Percentiles rank a stretch among this genome's conserved stretches.
These are phyloP conservation scores for Globisporangium perplexum DNA, from an alignment of 352 stramenopile species.

Conservation along the genomic window DNA sequence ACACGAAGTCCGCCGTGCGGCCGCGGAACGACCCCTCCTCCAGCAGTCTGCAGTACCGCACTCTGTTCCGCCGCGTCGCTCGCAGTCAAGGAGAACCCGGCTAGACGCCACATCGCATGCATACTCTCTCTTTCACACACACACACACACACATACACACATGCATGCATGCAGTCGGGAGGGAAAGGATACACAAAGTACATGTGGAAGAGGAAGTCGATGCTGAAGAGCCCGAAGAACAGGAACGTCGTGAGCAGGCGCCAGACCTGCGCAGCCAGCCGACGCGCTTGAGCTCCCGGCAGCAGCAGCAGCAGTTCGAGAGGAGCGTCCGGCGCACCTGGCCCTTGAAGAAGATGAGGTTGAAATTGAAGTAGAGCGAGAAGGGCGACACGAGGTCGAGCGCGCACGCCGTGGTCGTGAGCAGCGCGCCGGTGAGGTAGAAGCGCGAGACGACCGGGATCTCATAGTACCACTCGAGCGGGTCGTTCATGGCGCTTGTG, in stretches of 20 bases:
- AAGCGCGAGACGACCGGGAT: conserved; percentile 97
- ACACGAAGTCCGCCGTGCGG: conserved; percentile 96
- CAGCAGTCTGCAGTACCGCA: conserved; percentile 95
- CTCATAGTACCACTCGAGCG: conserved; percentile 96
- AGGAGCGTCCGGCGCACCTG: conserved; percentile 53
- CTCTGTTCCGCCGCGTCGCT: conserved; percentile 14
- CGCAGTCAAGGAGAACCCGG: conserved; percentile 1
- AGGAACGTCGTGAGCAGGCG: conserved; percentile 97
- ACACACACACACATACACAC: conserved; percentile 4
- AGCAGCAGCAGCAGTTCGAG: background rate
- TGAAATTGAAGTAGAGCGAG: conserved; percentile 93
- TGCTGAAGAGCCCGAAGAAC: conserved; percentile 98
- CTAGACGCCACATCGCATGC: no score
- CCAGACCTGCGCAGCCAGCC: conserved; percentile 74
- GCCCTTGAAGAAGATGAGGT: conserved; percentile 96
- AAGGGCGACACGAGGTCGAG: conserved; percentile 98
- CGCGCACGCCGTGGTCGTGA: conserved; percentile 94
- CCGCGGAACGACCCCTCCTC: conserved; percentile 98
- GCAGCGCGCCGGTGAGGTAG: conserved; percentile 97
- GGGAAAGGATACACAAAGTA: conserved; percentile 94
- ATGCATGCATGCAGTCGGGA: conserved; percentile 15
- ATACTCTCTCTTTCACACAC: background rate
- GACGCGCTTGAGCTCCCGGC: background rate
- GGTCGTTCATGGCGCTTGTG: conserved; percentile 66
- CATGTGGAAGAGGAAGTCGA: conserved; percentile 99